Evolutionary conservation across 2,329 filamentous ascomycete species (phyloP).

Genomic region (Cladophialophora carrionii): DNA sequence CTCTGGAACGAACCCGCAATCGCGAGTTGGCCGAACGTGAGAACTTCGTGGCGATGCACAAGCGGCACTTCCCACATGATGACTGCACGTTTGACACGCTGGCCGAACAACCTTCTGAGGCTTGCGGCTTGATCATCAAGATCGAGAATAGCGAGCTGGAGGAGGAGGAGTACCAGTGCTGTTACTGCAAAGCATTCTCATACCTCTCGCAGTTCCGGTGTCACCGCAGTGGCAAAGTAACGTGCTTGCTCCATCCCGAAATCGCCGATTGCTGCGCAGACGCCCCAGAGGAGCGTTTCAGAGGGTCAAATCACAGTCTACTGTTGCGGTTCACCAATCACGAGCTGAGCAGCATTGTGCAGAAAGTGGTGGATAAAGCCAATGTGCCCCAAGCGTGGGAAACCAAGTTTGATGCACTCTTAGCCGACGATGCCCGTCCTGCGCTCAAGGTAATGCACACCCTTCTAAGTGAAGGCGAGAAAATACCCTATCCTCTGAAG

Average conservation of each 20-base stretch:
- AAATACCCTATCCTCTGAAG: conserved; percentile 86
- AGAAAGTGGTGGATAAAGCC: conserved; percentile 84
- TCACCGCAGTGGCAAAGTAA: conserved; percentile 73
- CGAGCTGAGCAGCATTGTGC: conserved; percentile 65
- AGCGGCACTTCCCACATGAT: conserved; percentile 57
- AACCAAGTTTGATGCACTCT: conserved; percentile 80
- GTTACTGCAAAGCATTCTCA: conserved; percentile 87
- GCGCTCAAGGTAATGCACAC: conserved; percentile 82
- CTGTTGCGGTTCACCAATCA: conserved; percentile 77
- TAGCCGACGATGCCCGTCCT: conserved; percentile 82
- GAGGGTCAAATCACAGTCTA: conserved; percentile 71
- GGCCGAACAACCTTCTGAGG: conserved; percentile 41
- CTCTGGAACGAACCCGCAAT: conserved; percentile 74
- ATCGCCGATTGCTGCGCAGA: conserved; percentile 77
- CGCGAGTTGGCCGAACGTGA: conserved; percentile 72
- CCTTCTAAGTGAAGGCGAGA: conserved; percentile 89
- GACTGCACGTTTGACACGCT: conserved; percentile 55
- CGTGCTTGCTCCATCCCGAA: conserved; percentile 83
- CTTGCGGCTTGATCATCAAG: conserved; percentile 65
- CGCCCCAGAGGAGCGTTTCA: conserved; percentile 67
- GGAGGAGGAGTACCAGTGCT: conserved; percentile 91
- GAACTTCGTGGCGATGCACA: conserved; percentile 69
- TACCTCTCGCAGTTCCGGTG: conserved; percentile 92
- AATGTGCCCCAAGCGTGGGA: conserved; percentile 85
- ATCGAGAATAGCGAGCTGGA: conserved; percentile 74